Evolutionary conservation across 805 yeast genomes (phyloP), one percentile per base, ranked within the genome.

Genomic region (Pichia membranifaciens): DNA sequence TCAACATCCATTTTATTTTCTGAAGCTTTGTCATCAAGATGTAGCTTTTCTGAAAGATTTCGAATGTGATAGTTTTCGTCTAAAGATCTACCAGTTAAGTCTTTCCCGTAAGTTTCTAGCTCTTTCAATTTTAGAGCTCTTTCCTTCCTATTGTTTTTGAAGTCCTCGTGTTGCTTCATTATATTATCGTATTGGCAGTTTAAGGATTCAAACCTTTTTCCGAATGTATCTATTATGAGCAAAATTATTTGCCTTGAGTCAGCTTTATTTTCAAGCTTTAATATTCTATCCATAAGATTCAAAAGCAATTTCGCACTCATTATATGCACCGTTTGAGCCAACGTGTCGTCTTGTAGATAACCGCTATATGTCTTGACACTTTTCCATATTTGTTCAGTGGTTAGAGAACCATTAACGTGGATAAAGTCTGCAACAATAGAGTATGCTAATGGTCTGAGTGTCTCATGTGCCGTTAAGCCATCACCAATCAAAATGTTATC

Each of bases 371-470:
- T 83, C 38, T 74, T 77, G 4, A 95, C 91, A 0, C 96, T 87
- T 49, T 84, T 81, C 82, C 95, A 83, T 10, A 93, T 84, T 60
- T 88, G 96, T 35, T 78, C 80, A 2, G 90, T 78, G 0, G 86
- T 82, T 45, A 93, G 69, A 54, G 90, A 95, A 43, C 82, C 77
- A 55, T 97, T 79, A 3, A 91, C 91, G 59, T 93, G 98, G 45
- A 93, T 84, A 57, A 95, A 83, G 60, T 93, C 99, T 0, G 99
- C 98, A 43, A 93, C 91, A 13, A 95, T 87, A 32, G 95, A 85
- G 64, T 90, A 93, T 0, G 98, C 98, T 58, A 93, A 69, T 0
- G 98, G 97, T 54, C 96, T 74, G 45, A 93, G 73, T 0, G 95
- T 87, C 62, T 90, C 97, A 58, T 81, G 82, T 2, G 95, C 83